A percentile compares a stretch with the other conserved stretches of the same genome.
Conservation (phyloP, 2,329 filamentous ascomycete genomes). For the Pyrenochaeta sp. region DNA sequence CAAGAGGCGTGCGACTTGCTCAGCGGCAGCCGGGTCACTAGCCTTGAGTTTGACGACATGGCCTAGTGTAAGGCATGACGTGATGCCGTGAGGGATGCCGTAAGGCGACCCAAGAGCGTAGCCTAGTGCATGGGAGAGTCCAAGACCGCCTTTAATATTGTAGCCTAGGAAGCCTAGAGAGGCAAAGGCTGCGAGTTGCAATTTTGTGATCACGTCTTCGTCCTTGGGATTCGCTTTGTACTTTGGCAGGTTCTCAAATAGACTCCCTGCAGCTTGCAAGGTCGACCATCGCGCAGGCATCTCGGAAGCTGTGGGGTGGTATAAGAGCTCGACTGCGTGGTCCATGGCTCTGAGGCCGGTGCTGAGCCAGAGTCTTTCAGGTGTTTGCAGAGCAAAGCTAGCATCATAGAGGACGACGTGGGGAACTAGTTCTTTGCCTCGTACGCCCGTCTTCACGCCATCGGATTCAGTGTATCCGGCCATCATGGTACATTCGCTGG, state of each 20-base stretch:
- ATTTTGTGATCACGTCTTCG: conserved; percentile 58
- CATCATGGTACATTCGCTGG: conserved; percentile 63
- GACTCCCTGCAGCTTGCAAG: conserved; percentile 54
- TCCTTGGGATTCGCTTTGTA: conserved; percentile 58
- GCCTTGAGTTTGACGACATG: conserved; percentile 65
- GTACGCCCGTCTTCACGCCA: conserved; percentile 61
- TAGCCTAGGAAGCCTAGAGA: conserved; percentile 60
- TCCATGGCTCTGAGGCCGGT: conserved; percentile 64
- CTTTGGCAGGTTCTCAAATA: conserved; percentile 59
- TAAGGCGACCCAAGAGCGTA: conserved; percentile 66
- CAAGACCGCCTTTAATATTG: conserved; percentile 61
- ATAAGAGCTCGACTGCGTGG: conserved; percentile 64
- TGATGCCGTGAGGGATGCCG: conserved; percentile 65
- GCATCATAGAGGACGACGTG: conserved; percentile 64
- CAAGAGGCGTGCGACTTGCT: conserved; percentile 55
- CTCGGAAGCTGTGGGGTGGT: conserved; percentile 62
- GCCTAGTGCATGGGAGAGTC: conserved; percentile 57
- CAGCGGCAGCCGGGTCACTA: conserved; percentile 53
- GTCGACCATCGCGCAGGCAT: conserved; percentile 59
- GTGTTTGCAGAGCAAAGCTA: conserved; percentile 61
- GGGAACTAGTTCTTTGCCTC: conserved; percentile 54
- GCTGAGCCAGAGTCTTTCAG: conserved; percentile 58
- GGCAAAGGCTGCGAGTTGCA: conserved; percentile 63
- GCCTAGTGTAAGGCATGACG: conserved; percentile 62
- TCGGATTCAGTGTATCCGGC: conserved; percentile 61